These are phyloP conservation scores for Pseudogymnoascus sp. DNA, from an alignment of 2,329 filamentous ascomycete genomes.

Conservation along the genomic window DNA sequence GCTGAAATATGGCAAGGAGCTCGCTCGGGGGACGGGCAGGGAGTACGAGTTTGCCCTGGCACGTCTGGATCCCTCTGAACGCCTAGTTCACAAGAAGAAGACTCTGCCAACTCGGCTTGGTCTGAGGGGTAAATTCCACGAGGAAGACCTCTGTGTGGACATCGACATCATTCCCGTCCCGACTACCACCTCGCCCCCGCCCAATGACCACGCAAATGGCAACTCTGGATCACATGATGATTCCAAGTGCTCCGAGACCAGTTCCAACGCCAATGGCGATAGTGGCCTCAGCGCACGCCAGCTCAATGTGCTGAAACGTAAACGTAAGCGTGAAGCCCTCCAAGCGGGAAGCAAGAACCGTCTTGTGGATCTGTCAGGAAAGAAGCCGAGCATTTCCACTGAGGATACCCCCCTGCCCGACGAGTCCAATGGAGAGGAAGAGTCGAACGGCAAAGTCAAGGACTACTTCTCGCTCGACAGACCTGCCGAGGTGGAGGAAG, in stretches of 20 bases:
- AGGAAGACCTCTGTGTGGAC: conserved; percentile 70
- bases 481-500: conserved; percentile 70
- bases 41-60: conserved; percentile 80
- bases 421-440: conserved; percentile 56
- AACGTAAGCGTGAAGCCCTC: conserved; percentile 83
- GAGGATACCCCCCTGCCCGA: conserved; percentile 39
- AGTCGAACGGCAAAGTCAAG: conserved; percentile 46
- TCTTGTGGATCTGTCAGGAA: conserved; percentile 76
- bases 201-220: conserved; percentile 25
- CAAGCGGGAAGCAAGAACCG: conserved; percentile 83
- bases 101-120: conserved; percentile 75
- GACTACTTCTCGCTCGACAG: conserved; percentile 92
- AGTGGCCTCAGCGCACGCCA: conserved; percentile 80
- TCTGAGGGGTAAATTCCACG: conserved; percentile 72
- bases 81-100: conserved; percentile 82
- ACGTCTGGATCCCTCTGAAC: conserved; percentile 68
- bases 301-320: conserved; percentile 87
- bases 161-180: conserved; percentile 37
- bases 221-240: conserved; percentile 38
- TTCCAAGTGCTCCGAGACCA: conserved; percentile 10
- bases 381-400: conserved; percentile 29
- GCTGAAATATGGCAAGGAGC: conserved; percentile 71
- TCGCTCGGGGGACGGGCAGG: conserved; percentile 72
- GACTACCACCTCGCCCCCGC: conserved; percentile 17
- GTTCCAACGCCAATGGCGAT: conserved; percentile 40